Conservation (phyloP, 306 rosid species). For the Canavalia gladiata region DNA sequence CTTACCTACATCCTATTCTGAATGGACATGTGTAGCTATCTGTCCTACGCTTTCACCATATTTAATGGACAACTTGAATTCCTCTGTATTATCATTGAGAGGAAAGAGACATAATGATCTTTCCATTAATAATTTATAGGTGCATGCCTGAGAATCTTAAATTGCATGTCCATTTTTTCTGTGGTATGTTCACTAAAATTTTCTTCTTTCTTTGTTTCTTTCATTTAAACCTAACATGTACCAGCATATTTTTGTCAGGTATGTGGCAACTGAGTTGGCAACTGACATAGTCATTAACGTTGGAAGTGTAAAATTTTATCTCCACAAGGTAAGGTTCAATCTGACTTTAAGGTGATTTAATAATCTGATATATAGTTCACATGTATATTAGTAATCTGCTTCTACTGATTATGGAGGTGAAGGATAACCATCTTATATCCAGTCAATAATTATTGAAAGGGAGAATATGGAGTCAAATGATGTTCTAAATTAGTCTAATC, state of each 20-base stretch:
- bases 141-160: constrained; percentile 10
- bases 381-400: not conserved
- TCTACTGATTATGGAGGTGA: not conserved
- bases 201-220: constrained; percentile 14
- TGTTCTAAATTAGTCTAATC: constrained; percentile 3
- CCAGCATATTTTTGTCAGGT: constrained; percentile 60
- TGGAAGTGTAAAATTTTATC: constrained; percentile 79
- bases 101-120: not conserved
- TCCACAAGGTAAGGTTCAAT: constrained; percentile 83
- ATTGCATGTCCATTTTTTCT: constrained; percentile 11
- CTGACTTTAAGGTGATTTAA: constrained; percentile 36
- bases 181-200: constrained; percentile 5
- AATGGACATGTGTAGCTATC: not conserved
- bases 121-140: constrained; percentile 15
- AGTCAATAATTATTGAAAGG: not conserved
- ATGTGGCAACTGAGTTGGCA: constrained; percentile 79
- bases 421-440: constrained; percentile 15
- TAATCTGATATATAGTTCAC: constrained; percentile 13
- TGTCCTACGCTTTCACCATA: constrained; percentile 33
- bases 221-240: constrained; percentile 40
- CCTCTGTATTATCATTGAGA: constrained; percentile 13
- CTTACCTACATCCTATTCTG: not conserved
- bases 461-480: not conserved
- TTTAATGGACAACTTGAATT: not conserved
- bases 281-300: constrained; percentile 76